phyloP scores from a whole-genome alignment of 495 filamentous ascomycete genomes.

The Daldinia vernicosa region DNA sequence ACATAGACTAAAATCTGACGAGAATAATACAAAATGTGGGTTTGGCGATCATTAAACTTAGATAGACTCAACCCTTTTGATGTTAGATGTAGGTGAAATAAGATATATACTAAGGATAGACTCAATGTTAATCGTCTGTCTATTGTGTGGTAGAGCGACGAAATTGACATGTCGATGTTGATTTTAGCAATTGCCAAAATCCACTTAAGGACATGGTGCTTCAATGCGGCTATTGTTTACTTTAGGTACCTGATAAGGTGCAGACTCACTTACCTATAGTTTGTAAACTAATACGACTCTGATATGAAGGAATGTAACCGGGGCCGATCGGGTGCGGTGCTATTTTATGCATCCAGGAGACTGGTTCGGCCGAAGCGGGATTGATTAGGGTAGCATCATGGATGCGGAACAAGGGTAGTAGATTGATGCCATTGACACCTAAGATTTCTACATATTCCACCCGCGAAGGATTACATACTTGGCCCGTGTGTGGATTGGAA shows the following conservation, averaged over 20 bases:
- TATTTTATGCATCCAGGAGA: conserved; percentile 17
- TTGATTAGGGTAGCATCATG: conserved; percentile 27
- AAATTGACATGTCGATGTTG: conserved; percentile 8
- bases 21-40: background rate
- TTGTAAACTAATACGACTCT: conserved; percentile 33
- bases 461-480: background rate
- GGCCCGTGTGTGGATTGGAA: background rate
- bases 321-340: conserved; percentile 1
- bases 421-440: conserved; percentile 8
- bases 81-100: background rate
- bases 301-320: conserved; percentile 33
- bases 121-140: background rate
- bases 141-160: background rate
- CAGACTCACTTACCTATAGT: conserved; percentile 10
- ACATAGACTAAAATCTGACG: conserved; percentile 1
- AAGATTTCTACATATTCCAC: background rate
- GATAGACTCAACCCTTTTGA: background rate
- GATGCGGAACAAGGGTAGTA: conserved; percentile 19
- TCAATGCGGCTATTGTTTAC: conserved; percentile 10
- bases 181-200: conserved; percentile 6
- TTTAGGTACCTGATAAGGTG: conserved; percentile 6
- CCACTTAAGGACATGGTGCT: conserved; percentile 19
- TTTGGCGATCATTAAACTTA: background rate
- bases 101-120: background rate
- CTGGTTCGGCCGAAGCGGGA: conserved; percentile 35